Conservation (phyloP, 1,284 basidiomycete species). For the Ganoderma lingzhi region DNA sequence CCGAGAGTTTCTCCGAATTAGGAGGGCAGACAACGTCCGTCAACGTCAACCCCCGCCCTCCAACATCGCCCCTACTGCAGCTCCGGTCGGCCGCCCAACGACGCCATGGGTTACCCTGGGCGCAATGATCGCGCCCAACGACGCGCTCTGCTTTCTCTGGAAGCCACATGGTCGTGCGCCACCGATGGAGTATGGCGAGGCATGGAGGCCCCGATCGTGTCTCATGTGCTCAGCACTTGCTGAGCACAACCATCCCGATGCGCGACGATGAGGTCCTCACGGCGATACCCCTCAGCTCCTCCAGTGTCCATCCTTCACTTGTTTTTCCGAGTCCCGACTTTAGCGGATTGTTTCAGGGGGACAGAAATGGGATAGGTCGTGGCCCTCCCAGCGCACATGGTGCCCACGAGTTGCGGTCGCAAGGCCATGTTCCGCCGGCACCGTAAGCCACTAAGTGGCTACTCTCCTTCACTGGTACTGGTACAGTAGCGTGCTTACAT, state of each 20-base stretch:
- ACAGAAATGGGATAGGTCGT: background rate
- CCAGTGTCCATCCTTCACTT: background rate
- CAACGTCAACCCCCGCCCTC: background rate
- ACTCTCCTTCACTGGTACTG: too few relatives aligned
- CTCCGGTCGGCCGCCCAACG: background rate
- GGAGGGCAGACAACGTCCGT: background rate
- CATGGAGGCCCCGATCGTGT: conserved; percentile 2
- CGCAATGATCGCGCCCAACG: background rate
- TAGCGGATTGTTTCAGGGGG: background rate
- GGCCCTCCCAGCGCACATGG: background rate
- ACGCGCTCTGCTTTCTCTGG: background rate
- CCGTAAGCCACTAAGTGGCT: background rate
- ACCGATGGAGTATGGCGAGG: background rate
- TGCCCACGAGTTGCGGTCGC: background rate
- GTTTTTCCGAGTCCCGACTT: background rate
- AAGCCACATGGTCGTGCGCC: background rate
- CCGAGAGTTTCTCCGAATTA: too few relatives aligned
- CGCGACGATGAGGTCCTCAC: background rate
- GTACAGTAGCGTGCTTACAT: background rate
- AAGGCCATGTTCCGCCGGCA: background rate
- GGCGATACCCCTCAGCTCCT: background rate
- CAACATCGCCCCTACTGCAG: background rate
- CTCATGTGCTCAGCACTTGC: background rate
- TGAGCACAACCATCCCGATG: background rate
- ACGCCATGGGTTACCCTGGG: background rate